A percentile compares a stretch with the other conserved stretches of the same genome.
Evolutionary conservation across 768 basidiomycete species (phyloP).

Genomic region (Serendipita indica): DNA sequence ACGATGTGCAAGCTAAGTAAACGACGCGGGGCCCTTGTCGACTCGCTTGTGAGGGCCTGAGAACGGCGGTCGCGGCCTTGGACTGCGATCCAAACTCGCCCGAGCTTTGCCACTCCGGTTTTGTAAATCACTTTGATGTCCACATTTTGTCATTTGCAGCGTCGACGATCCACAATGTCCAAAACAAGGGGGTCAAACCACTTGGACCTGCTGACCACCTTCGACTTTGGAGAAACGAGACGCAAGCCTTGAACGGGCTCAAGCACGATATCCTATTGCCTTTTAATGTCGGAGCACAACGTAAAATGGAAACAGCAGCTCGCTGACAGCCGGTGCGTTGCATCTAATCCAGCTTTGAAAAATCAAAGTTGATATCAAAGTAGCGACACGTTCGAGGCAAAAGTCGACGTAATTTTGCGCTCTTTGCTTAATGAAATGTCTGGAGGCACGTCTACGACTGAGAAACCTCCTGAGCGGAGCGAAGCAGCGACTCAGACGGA

Average conservation of each 20-base stretch:
- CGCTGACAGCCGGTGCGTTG: not conserved
- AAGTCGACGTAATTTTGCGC: not conserved
- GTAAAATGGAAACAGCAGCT: not conserved
- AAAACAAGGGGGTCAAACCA: no score
- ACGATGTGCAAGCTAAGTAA: not conserved
- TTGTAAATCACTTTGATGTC: no score
- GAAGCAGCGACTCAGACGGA: no score
- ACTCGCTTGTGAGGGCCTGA: not conserved
- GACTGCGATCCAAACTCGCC: not conserved
- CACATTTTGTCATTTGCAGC: no score
- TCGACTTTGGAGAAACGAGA: no score
- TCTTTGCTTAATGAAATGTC: not conserved
- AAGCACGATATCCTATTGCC: no score
- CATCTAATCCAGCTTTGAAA: not conserved
- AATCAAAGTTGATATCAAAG: no score
- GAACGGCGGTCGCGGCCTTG: not conserved
- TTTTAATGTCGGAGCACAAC: not conserved
- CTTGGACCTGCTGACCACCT: no score
- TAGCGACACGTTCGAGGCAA: not conserved
- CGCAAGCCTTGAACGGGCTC: no score
- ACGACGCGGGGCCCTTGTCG: not conserved
- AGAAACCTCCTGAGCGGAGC: not conserved
- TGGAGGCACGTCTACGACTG: not conserved
- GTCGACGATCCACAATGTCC: no score
- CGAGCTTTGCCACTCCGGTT: no score